phyloP scores from a whole-genome alignment of 2,329 filamentous ascomycete species.

The Penicillium paneum region DNA sequence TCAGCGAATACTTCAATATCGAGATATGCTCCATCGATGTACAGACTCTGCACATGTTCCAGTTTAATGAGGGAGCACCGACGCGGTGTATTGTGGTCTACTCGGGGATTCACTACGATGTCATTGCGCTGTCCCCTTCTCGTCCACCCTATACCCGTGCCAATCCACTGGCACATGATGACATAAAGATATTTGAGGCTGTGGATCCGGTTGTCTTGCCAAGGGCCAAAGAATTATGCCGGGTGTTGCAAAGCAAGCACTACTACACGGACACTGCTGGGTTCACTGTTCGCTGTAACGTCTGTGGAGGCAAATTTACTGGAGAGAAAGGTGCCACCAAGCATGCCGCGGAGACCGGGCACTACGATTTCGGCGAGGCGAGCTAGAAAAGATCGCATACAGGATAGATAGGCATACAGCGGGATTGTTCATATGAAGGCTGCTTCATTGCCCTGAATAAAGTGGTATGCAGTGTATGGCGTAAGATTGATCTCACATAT shows the following conservation, averaged over 20 bases:
- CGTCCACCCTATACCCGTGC: slow-evolving; percentile 56
- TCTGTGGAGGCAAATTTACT: slow-evolving; percentile 44
- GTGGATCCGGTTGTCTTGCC: slow-evolving; percentile 54
- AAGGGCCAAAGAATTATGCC: slow-evolving; percentile 63
- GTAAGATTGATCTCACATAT: slow-evolving; percentile 19
- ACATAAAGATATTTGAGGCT: slow-evolving; percentile 70
- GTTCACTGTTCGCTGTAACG: slow-evolving; percentile 74
- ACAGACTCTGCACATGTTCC: slow-evolving; percentile 62
- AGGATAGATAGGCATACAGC: neutral
- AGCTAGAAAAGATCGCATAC: slow-evolving; percentile 17
- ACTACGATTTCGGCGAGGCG: slow-evolving; percentile 51
- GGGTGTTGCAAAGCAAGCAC: slow-evolving; percentile 65
- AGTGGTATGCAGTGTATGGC: slow-evolving; percentile 7
- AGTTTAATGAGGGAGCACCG: slow-evolving; percentile 71
- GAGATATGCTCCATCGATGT: slow-evolving; percentile 86
- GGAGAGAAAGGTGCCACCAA: slow-evolving; percentile 48
- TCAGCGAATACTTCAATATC: slow-evolving; percentile 79
- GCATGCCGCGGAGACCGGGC: slow-evolving; percentile 48
- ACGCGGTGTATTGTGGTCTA: slow-evolving; percentile 79
- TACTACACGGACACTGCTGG: slow-evolving; percentile 88
- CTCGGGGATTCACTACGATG: slow-evolving; percentile 91
- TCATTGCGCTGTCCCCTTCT: slow-evolving; percentile 70
- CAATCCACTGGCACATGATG: slow-evolving; percentile 66
- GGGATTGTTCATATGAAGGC: neutral
- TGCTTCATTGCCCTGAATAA: slow-evolving; percentile 3